These are phyloP conservation scores for Trametes gibbosa DNA, from an alignment of 768 basidiomycete species.

Conservation along the genomic window DNA sequence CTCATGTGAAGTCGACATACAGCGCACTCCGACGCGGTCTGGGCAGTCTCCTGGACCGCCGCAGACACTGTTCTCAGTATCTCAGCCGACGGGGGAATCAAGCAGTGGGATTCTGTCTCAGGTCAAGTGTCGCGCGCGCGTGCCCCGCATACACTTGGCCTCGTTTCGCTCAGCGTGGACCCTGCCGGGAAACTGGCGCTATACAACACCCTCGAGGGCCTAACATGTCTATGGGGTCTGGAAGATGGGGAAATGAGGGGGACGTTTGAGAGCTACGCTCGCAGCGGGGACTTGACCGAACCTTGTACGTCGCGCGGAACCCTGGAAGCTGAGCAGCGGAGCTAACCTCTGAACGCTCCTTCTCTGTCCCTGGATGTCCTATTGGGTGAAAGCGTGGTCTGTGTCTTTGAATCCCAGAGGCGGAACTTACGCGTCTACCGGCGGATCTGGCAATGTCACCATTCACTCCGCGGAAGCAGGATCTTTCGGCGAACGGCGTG, in stretches of 20 bases:
- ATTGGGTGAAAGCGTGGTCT: slow-evolving; percentile 61
- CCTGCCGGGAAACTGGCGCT: slow-evolving; percentile 64
- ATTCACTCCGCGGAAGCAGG: slow-evolving; percentile 67
- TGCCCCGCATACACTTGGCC: slow-evolving; percentile 78
- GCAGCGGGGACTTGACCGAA: slow-evolving; percentile 54
- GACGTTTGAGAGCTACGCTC: slow-evolving; percentile 70
- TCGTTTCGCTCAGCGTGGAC: slow-evolving; percentile 76
- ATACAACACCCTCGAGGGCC: slow-evolving; percentile 83
- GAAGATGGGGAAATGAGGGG: slow-evolving; percentile 57
- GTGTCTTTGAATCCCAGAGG: slow-evolving; percentile 77
- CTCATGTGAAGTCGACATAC: slow-evolving; percentile 17
- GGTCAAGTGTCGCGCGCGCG: slow-evolving; percentile 62
- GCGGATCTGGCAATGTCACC: slow-evolving; percentile 65
- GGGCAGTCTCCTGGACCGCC: slow-evolving; percentile 72
- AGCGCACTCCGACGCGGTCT: slow-evolving; percentile 80
- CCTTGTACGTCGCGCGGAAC: slow-evolving; percentile 51
- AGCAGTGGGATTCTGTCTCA: slow-evolving; percentile 66
- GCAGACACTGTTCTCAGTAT: slow-evolving; percentile 62
- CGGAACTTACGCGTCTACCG: slow-evolving; percentile 72
- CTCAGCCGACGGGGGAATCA: slow-evolving; percentile 76
- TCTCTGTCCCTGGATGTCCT: background rate
- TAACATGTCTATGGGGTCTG: slow-evolving; percentile 74
- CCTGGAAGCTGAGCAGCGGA: background rate
- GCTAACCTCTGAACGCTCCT: slow-evolving; percentile 1
- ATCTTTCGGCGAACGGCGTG: slow-evolving; percentile 65